Evolutionary conservation across 768 basidiomycete species (phyloP).

Genomic region (Suillus cothurnatus): DNA sequence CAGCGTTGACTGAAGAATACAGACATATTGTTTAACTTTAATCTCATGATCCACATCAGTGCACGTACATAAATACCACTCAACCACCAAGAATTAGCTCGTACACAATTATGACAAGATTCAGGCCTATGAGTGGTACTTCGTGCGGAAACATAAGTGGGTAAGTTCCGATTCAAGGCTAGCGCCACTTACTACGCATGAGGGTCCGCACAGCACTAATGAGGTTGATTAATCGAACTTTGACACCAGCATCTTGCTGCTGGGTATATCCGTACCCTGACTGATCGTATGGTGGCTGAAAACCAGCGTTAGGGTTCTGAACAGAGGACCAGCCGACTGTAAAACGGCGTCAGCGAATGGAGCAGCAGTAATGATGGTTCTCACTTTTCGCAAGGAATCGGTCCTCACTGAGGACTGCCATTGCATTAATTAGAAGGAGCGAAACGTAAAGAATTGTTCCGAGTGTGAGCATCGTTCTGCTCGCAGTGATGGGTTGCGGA

Average conservation of each 20-base stretch:
- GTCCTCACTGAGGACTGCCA: conserved; percentile 95
- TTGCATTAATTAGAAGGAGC: conserved; percentile 88
- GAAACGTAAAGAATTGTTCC: conserved; percentile 83
- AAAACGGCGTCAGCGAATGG: conserved; percentile 20
- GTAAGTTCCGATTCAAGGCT: conserved; percentile 11
- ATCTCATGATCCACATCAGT: conserved; percentile 15
- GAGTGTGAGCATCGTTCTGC: conserved; percentile 52
- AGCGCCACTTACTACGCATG: conserved; percentile 83
- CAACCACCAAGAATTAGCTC: conserved; percentile 71
- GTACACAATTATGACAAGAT: conserved; percentile 85
- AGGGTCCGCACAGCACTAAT: conserved; percentile 95
- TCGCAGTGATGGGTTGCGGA: conserved; percentile 13
- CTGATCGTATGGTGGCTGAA: conserved; percentile 71
- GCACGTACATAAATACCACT: conserved; percentile 21
- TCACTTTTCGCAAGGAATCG: conserved; percentile 91
- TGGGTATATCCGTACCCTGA: conserved; percentile 55
- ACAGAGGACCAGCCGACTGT: conserved; percentile 89
- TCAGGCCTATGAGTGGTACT: conserved; percentile 93
- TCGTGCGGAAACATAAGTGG: conserved; percentile 16
- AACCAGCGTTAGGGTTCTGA: conserved; percentile 56
- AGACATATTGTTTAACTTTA: conserved; percentile 10
- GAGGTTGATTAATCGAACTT: conserved; percentile 86
- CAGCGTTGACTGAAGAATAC: conserved; percentile 25
- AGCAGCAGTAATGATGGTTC: conserved; percentile 31
- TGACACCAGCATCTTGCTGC: conserved; percentile 65